Evolutionary conservation across 192 early-diverging fungal species (phyloP), one percentile per base, ranked within the genome.

Genomic region (Coemansia sp.): DNA sequence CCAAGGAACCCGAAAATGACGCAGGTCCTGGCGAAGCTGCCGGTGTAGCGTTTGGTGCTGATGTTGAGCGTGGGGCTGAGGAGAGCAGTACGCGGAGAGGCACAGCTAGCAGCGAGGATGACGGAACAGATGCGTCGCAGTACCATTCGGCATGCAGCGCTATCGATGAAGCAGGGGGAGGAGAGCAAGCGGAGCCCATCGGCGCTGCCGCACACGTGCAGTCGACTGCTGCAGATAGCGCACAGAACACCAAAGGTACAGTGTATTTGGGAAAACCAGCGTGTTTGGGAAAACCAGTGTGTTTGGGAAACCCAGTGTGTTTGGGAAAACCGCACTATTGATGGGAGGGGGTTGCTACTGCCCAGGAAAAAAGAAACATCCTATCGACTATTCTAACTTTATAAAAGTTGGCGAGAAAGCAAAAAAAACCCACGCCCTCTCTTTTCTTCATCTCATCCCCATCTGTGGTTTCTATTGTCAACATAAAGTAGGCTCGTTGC

Each of bases 61-160:
- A 30, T 30, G 30, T 30, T 6, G 57, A 15, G 10, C 2, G 2
- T 21, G 34, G n/a, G 0, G n/a, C 30, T 6, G 52, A 16, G 63
- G 52, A 60, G 44, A 16, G 11, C 41, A 49, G 34, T 14, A 38
- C 35, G 10, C 41, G 33, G 26, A n/a, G 45, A 7, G 6, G 49
- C 60, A 62, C 56, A 15, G 26, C 24, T 1, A 53, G 23, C 24
- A 26, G 24, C 51, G 51, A 53, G 23, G 24, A 26, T 26, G 1
- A 10, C 10, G 24, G 24, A 7, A 53, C 51, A 0, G 51, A 26
- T 8, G 10, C 20, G 51, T 53, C 51, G 23, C 51, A 53, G 51
- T 53, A 53, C 51, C 51, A 53, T 26, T 53, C 51, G 5, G 51
- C 24, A 7, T 53, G 51, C 23, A 53, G 51, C 16, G 51, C 51